Conservation (phyloP, 139 green algal genomes). For the Tetraselmis chui region DNA sequence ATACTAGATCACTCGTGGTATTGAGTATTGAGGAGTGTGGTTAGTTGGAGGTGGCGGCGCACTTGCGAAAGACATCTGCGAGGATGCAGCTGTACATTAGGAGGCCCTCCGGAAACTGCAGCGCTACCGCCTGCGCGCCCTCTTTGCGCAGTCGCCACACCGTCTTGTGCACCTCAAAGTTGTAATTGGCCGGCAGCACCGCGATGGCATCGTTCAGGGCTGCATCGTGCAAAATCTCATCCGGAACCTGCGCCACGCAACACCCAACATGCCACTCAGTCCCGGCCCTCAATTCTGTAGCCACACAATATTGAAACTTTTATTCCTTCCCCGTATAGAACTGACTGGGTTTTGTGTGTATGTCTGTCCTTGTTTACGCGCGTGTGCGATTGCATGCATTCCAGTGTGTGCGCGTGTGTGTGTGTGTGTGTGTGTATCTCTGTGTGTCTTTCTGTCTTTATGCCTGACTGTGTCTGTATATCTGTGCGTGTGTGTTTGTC, state of each 20-base stretch:
- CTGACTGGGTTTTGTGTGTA: too few species aligned
- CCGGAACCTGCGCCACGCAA: constrained; percentile 50
- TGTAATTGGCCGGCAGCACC: constrained; percentile 90
- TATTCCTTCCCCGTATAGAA: too few species aligned
- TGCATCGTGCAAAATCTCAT: constrained; percentile 68
- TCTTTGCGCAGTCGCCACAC: constrained; percentile 75
- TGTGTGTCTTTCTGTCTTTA: background rate
- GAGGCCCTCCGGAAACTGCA: constrained; percentile 97
- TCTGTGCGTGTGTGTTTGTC: too few species aligned
- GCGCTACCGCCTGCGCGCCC: constrained; percentile 58
- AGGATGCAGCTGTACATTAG: constrained; percentile 91
- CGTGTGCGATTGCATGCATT: background rate
- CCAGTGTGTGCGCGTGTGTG: too few species aligned
- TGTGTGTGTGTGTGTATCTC: background rate
- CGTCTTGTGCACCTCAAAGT: constrained; percentile 88
- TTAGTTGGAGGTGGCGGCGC: background rate
- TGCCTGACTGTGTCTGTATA: too few species aligned
- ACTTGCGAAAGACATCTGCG: constrained; percentile 75
- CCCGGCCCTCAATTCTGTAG: background rate
- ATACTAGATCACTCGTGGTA: too few species aligned
- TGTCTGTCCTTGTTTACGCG: too few species aligned
- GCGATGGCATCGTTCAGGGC: constrained; percentile 61
- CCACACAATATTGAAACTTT: background rate
- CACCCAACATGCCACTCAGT: too few species aligned
- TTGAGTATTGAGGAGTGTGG: too few species aligned